Base-by-base conservation (phyloP, 495 filamentous ascomycete species). In the Penicillium silybi region DNA sequence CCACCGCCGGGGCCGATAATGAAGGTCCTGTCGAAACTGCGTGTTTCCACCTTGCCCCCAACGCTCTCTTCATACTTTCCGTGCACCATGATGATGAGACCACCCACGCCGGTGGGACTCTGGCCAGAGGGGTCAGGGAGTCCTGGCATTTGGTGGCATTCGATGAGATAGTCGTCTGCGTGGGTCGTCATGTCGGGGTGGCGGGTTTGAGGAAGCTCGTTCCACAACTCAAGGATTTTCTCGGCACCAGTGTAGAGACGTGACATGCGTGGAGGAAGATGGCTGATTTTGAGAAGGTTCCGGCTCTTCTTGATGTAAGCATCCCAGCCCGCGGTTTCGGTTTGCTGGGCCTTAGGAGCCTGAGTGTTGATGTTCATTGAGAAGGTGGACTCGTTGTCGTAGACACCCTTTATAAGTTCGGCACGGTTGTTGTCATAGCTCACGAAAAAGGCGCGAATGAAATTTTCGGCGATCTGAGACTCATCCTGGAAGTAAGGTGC, bases 21-120 rank as follows among this genome's bases (percentile, higher is more conserved):
- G 57, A 97, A 90, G 0, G 83, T 89, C 19, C 92, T 83, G 53
- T 92, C 87, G 70, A 96, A 97, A 57, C 86, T 89, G 53, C 92
- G 85, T 4, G 65, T 73, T 48, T 79, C 77, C 23, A 80, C 78
- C 49, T 82, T 79, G 29, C 79, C 69, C 6, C 73, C 61, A n/a
- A 66, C 54, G 7, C 82, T 67, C 57, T 97, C 92, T 39, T 93
- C 83, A 50, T 88, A 95, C 57, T 92, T 86, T 48, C 91, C 88
- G 54, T 92, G 85, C 27, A 93, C 78, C 40, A 80, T 87, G 60
- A 95, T 82, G 18, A 91, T 77, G 51, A 96, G 77, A 23, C 92
- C 92, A 43, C 83, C 84, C 17, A 90, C 87, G 13, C 86, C 87
- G 15, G 68, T 68, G 5, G 72, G 61, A 46, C 75, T 83, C 46